Conservation (phyloP, 2,329 filamentous ascomycete genomes). For the Exophiala oligosperma region DNA sequence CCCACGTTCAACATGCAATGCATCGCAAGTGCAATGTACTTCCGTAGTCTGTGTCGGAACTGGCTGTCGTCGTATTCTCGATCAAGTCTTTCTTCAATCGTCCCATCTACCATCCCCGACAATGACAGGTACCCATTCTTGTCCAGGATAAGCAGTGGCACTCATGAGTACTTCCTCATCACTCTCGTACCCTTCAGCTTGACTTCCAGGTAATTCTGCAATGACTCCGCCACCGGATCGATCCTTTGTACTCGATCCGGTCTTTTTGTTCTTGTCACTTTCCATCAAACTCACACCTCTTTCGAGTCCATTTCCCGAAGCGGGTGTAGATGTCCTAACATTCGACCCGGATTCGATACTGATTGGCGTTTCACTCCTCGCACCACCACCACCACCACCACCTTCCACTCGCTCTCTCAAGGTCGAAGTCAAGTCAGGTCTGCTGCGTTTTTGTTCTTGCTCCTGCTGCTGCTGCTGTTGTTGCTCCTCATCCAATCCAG, state of each 20-base stretch:
- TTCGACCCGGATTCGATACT: conserved; percentile 8
- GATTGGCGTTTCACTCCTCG: conserved; percentile 14
- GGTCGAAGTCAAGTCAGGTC: too few species aligned
- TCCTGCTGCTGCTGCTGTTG: not conserved
- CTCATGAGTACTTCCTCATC: conserved; percentile 50
- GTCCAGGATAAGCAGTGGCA: conserved; percentile 49
- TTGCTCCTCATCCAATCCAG: conserved; percentile 26
- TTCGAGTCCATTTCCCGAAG: not conserved
- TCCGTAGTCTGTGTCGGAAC: too few species aligned
- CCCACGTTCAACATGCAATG: too few species aligned
- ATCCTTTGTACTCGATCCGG: conserved; percentile 26
- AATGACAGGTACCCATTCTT: conserved; percentile 27
- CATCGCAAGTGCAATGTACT: too few species aligned
- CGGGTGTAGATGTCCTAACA: not conserved
- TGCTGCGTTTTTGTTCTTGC: not conserved
- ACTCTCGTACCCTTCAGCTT: conserved; percentile 36
- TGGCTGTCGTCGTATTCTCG: too few species aligned
- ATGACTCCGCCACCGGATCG: conserved; percentile 33
- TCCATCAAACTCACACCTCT: conserved; percentile 9
- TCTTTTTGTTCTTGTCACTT: not conserved
- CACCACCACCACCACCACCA: not conserved
- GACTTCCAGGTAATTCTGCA: conserved; percentile 33
- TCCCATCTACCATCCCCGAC: conserved; percentile 25
- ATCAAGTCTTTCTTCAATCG: not conserved
- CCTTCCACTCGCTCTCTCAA: not conserved